Conservation (phyloP, 768 basidiomycete genomes). For the Floccularia luteovirens region DNA sequence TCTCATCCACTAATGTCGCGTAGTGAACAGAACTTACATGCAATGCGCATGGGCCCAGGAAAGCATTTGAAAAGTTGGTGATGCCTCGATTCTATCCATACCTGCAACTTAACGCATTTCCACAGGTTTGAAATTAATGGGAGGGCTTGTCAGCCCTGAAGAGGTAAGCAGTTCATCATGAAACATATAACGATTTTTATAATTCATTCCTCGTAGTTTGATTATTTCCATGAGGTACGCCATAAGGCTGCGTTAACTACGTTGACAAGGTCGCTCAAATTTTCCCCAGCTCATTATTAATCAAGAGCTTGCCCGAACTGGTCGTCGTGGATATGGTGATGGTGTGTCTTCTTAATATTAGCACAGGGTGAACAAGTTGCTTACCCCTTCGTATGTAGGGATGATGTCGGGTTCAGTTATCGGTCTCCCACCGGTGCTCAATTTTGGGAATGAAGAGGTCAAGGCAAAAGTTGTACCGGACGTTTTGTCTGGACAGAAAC, state of each 20-base stretch:
- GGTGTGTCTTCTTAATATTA: constrained; percentile 26
- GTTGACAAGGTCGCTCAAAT: background rate
- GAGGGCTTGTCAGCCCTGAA: constrained; percentile 75
- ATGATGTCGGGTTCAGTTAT: constrained; percentile 73
- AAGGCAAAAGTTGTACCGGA: constrained; percentile 53
- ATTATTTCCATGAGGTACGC: constrained; percentile 77
- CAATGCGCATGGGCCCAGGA: constrained; percentile 92
- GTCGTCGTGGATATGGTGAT: constrained; percentile 75
- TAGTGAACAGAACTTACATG: constrained; percentile 63
- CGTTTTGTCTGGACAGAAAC: constrained; percentile 65
- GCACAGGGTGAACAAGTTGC: background rate
- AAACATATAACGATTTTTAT: constrained; percentile 2
- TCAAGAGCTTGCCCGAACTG: constrained; percentile 68
- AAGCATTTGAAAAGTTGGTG: constrained; percentile 61
- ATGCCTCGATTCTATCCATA: background rate
- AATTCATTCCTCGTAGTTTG: constrained; percentile 42
- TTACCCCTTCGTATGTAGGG: constrained; percentile 15
- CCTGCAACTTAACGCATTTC: background rate
- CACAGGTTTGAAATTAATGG: constrained; percentile 63
- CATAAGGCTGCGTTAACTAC: background rate
- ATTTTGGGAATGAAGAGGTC: constrained; percentile 63
- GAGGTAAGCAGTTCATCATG: constrained; percentile 32
- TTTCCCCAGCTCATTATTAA: constrained; percentile 56
- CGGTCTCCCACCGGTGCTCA: constrained; percentile 78
- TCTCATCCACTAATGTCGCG: constrained; percentile 23